Conservation (phyloP, 768 basidiomycete species). For the Tulasnella sp. region DNA sequence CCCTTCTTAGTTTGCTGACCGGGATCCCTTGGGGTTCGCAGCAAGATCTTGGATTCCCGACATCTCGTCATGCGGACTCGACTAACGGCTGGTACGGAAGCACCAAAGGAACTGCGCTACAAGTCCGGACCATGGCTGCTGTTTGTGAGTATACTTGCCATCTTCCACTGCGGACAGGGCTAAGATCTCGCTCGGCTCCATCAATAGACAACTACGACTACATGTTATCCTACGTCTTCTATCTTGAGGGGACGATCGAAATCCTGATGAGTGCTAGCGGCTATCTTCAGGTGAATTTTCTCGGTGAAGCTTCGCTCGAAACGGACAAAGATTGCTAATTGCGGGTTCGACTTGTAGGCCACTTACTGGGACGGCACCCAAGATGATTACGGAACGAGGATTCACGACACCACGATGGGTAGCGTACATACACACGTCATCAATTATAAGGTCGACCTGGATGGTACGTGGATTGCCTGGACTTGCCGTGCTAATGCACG, state of each 20-base stretch:
- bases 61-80: not conserved
- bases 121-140: not conserved
- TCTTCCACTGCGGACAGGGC: not conserved
- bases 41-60: slow-evolving; percentile 4
- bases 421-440: not conserved
- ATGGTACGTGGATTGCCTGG: not conserved
- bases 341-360: not conserved
- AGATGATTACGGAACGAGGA: not conserved
- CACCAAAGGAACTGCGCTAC: not conserved
- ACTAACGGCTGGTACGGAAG: not conserved
- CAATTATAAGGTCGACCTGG: not conserved
- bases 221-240: not conserved
- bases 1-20: not conserved
- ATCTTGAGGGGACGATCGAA: not conserved
- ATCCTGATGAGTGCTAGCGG: not conserved
- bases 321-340: not conserved
- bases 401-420: not conserved
- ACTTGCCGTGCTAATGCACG: not conserved
- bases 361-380: not conserved
- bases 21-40: not conserved
- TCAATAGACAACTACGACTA: slow-evolving; percentile 4
- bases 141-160: not conserved
- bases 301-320: not conserved
- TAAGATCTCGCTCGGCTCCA: too few species aligned
- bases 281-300: not conserved